Base-by-base conservation (phyloP, 2,329 filamentous ascomycete species). In the Phoma sp. region DNA sequence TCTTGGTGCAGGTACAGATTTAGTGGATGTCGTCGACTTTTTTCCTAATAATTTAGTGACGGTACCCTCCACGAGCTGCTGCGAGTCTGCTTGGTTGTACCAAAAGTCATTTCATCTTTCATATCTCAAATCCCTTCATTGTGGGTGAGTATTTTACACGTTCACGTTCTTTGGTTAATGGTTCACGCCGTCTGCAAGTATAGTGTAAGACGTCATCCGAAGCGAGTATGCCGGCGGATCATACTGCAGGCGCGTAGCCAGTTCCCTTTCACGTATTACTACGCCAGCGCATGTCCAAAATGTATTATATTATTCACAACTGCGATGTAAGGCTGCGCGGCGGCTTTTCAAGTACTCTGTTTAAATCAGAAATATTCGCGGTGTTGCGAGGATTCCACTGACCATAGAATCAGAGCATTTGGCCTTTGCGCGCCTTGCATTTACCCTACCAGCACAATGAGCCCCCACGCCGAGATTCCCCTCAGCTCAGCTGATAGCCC, bases 391-490 rank as follows among this genome's bases (percentile, higher is more conserved):
- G 23, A 10, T 14, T 27, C 25, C 24, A 42, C 52, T 55, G 32
- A 55, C 46, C 13, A 5, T 38, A 33, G n/a, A 7, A 23, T 25
- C 47, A 55, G 47, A 50, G 30, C 25, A 29, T 37, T n/a, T 49
- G 41, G 24, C 35, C 11, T 11, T 37, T 40, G 33, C 38, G 4
- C 33, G 22, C 24, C 40, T 25, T 9, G 30, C 24, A 44, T 30
- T 35, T 42, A 30, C 37, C 37, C 29, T 2, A 18, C 18, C 37
- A 42, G 6, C 36, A 61, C 25, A 37, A 75, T 75, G 73, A 67
- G 62, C 48, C 71, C 73, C 49, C 72, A 75, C 65, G 70, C 66
- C 36, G 67, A 73, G 14, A 37, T 67, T 35, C 55, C 66, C 7
- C 55, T 60, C 42, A 54, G 43, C 25, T 48, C 57, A 25, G 51